Evolutionary conservation across 805 yeast genomes (phyloP).

Genomic region (Isabelozyma pseudorhagii): DNA sequence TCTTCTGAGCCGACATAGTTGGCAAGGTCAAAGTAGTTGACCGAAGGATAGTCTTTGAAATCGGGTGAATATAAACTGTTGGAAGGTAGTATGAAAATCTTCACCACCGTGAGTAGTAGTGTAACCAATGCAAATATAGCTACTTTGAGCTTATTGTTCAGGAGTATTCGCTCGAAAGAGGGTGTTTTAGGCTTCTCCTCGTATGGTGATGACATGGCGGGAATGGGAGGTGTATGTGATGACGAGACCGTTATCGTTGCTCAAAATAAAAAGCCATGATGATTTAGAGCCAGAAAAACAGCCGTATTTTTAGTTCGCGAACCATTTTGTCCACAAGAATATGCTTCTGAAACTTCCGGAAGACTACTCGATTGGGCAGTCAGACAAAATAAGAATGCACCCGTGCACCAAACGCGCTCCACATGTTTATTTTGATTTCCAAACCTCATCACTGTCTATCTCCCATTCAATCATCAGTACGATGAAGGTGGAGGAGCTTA

Average conservation of each 20-base stretch:
- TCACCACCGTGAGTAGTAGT: not conserved
- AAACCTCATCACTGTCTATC: not conserved
- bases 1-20: conserved; percentile 61
- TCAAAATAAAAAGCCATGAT: not conserved
- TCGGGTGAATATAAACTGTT: conserved; percentile 27
- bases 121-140: not conserved
- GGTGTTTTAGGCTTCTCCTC: not conserved
- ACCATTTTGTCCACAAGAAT: too few species aligned
- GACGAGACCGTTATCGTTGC: not conserved
- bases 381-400: not conserved
- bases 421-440: not conserved
- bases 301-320: too few species aligned
- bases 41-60: conserved; percentile 30
- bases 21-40: conserved; percentile 70
- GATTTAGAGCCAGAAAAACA: too few species aligned
- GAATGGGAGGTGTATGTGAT: not conserved
- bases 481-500: conserved; percentile 96
- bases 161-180: not conserved
- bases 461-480: not conserved
- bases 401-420: not conserved
- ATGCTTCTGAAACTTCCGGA: not conserved
- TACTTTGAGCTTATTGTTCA: not conserved
- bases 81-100: not conserved
- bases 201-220: not conserved
- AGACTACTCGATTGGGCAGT: not conserved